A percentile compares a stretch with the other conserved stretches of the same genome.
Evolutionary conservation across 768 basidiomycete species (phyloP).

Genomic region (Lyophyllum shimeji): DNA sequence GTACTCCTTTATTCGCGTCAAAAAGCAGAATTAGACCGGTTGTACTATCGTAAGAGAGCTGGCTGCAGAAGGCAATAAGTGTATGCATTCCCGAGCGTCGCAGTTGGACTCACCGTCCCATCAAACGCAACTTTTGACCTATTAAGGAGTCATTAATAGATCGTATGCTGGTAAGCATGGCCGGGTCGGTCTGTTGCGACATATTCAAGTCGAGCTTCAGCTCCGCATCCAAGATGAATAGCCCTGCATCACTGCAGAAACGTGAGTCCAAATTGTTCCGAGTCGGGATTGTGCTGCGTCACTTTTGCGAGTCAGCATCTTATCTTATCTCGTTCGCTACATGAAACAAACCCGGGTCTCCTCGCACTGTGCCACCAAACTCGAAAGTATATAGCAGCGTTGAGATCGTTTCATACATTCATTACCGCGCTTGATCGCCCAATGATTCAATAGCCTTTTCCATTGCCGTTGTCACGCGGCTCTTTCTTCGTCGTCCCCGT

Average conservation of each 20-base stretch:
- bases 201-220: conserved; percentile 23
- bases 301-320: not conserved
- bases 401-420: no score
- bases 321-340: not conserved
- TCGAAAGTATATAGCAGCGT: no score
- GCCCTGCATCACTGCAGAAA: not conserved
- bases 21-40: conserved; percentile 47
- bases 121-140: conserved; percentile 57
- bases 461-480: no score
- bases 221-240: not conserved
- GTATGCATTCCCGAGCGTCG: not conserved
- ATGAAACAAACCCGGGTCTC: no score
- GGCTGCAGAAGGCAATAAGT: conserved; percentile 31
- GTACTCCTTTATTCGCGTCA: conserved; percentile 48
- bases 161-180: conserved; percentile 42
- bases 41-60: conserved; percentile 54
- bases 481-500: not conserved
- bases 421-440: no score
- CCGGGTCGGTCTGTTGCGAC: conserved; percentile 50
- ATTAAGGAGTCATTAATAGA: conserved; percentile 36
- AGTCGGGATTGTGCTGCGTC: no score
- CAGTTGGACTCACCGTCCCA: conserved; percentile 48
- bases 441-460: no score
- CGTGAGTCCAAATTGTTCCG: no score
- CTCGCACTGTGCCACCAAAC: no score